Evolutionary conservation across 768 basidiomycete species (phyloP), one percentile per base, ranked within the genome.

Genomic region (Pulveroboletus frians): DNA sequence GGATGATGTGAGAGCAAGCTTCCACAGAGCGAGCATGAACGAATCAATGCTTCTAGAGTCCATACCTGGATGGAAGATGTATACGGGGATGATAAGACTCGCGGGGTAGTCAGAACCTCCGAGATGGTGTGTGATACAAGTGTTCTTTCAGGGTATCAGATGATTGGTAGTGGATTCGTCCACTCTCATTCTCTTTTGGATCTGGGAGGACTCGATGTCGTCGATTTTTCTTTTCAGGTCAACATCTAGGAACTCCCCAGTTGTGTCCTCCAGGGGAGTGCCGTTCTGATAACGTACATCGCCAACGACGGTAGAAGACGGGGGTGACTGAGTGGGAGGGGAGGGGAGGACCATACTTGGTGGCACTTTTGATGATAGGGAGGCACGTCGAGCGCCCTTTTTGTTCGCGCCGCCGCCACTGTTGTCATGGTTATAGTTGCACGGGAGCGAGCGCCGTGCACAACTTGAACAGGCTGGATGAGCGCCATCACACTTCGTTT

Each of bases 401-500:
- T 70, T 65, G 39, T 56, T 55, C 30, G 51, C 53, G 18, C 67
- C 65, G 8, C 62, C 65, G 36, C 39, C 50, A 48, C 39, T 56
- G 17, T 69, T 71, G 55, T 88, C 86, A 60, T 90, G 85, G 36
- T 84, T 84, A 69, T 91, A 92, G 65, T 83, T 86, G 73, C 89
- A 92, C 38, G 77, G 74, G 63, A 91, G 74, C 37, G 79, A 77
- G 56, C 89, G 75, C 52, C 86, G 84, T 51, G 83, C 80, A 66
- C 89, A 92, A 68, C 88, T 89, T 46, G 85, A 81, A 64, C 89
- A 92, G 23, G 84, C 77, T 27, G 89, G 89, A 61, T 88, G 87
- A n/a, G 76, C 85, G 35, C 89, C 89, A 65, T 92, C 89, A 58
- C 89, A 92, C 64, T 88, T 85, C 17, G 89, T 92, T 72, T 92